Evolutionary conservation across 108 stramenopile species (phyloP), one percentile per base, ranked within the genome.

Genomic region (Chaetoceros muelleri): DNA sequence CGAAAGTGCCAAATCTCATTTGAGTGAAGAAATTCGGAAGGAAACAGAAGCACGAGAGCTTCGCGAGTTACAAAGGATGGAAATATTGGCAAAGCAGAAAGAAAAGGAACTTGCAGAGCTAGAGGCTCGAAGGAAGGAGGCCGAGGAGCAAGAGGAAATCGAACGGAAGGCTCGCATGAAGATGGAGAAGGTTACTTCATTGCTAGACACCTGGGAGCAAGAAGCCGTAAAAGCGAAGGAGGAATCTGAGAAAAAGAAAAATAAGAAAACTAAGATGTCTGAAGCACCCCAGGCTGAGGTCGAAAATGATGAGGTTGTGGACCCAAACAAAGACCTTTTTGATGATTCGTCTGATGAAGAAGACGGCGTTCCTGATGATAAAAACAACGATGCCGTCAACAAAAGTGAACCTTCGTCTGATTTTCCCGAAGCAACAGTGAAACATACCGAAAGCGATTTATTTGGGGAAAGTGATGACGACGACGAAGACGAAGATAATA

Each of bases 1-100:
- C 65, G 80, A 82, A n/a, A 81, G 77, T 72, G 89, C 89, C 45
- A 78, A 84, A 53, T 78, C 76, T 30, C 89, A 90, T 66, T 55
- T 90, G 1, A 80, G 80, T 44, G 81, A 86, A 59, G 89, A 90
- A 48, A 46, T 76, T 23, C 78, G 73, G 56, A 72, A 80, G 26
- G 89, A 86, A 52, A 63, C 68, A 52, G 85, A 86, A 40, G 82
- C 82, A 2, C 68, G 70, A 30, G 72, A 70, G 46, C 64, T 82
- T 20, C 79, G 79, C 13, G 75, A 83, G 57, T 48, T 82, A 46
- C 84, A 85, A 55, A 82, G 81, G 19, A 55, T 75, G 30, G 77
- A 77, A 17, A 72, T 82, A 16, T 82, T 86, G 61, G 73, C 72
- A 0, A 67, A 69, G 27, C 54, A 71, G 53, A 75, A 90, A 58